Base-by-base conservation (phyloP, 164 flowering plant species). In the Chloranthus sessilifolius region DNA sequence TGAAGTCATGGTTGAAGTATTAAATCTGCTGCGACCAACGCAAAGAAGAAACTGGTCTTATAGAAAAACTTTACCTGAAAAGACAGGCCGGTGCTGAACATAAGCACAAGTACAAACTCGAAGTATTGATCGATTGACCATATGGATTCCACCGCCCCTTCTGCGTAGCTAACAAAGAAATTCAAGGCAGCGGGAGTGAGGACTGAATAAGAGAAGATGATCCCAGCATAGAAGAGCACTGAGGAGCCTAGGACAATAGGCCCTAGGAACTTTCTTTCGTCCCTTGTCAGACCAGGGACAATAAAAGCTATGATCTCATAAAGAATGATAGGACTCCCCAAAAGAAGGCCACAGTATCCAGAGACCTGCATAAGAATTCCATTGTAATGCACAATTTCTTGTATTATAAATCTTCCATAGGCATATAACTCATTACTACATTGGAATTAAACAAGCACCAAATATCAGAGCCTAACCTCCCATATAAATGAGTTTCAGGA, bases 71-170 rank as follows among this genome's bases (percentile, higher is more conserved):
- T 59, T 62, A 92, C 99, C 95, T 92, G 99, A 66, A 92, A 92
- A 59, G 95, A 88, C 69, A 88, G 68, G 34, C 96, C 99, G 0
- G 96, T 92, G 72, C 96, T 88, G 72, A 92, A 86, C 96, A 88
- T 80, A 34, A 92, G 95, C 35, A 88, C 83, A 8, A 92, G 84
- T 10, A 92, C 96, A 71, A 88, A 92, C 67, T 92, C 99, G 43
- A 92, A 92, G 74, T 92, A 92, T 40, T 88, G 96, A 67, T 88
- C 95, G 57, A 88, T 92, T 25, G 99, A 92, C 99, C 99, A 92
- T 46, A 92, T 52, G 12, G 99, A 92, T 62, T 92, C 99, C 41
- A 88, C 99, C 19, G 59, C 96, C 23, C 99, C 99, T 79, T 92
- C 95, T 1, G 99, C 99, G 53, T 88, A 92, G 60, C 3, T 82